Evolutionary conservation across 371 early-diverging fungal genomes (phyloP), one percentile per base, ranked within the genome.

Genomic region (Rhizomucor miehei): DNA sequence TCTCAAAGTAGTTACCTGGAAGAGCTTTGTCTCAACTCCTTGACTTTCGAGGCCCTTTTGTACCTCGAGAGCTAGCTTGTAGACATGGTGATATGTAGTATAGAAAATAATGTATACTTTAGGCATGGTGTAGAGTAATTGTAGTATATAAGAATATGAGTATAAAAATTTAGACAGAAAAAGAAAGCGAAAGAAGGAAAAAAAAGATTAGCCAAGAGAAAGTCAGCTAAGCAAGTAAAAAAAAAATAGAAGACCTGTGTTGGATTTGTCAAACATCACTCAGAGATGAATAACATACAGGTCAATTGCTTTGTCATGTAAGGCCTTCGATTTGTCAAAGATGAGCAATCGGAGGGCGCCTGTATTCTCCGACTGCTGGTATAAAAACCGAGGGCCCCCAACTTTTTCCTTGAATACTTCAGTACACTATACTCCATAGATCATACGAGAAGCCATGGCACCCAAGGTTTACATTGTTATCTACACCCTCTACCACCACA

Each of bases 1-100:
- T 38, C 38, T 9, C 9, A 38, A 14, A 38, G 14, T 10, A 38
- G 14, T 54, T 51, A 53, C 66, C 60, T 79, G 87, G 63, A 62
- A 86, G 19, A 87, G 55, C 56, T 66, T 79, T 19, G 68, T 87
- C 8, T 80, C 69, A 20, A 79, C 78, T 29, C 78, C 76, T 24
- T 56, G 60, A 6, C 54, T 20, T 38, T 86, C 79, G 11, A 77
- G 54, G 6, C 87, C 87, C 47, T 80, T 63, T 58, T 80, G 71
- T 38, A 85, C 66, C 8, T 61, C 70, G 40, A 84, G 57, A n/a
- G 87, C 89, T 13, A 91, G 54, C 14, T 71, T 75, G 57, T 77
- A 71, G 57, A 88, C 67, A 71, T 91, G 92, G 13, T 83, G 81
- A 65, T 85, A 89, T n/a, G 73, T 66, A 23, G 88, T 79, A 73